A percentile compares a stretch with the other conserved stretches of the same genome.
Evolutionary conservation across 179 eudicot genomes (phyloP).

Genomic region (Gypsophila paniculata): DNA sequence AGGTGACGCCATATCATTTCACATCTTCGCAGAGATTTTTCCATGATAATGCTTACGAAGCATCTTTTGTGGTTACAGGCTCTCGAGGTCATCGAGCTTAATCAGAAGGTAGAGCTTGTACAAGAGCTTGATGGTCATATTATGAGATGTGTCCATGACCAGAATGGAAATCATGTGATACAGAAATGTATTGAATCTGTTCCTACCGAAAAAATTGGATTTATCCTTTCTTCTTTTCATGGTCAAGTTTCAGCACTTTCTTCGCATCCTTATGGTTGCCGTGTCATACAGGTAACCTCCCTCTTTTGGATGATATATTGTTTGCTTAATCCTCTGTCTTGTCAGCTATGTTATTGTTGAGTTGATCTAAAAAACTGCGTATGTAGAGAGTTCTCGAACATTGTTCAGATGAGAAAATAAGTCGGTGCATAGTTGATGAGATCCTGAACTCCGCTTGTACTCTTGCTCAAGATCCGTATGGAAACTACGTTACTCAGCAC

Average conservation of each 20-base stretch:
- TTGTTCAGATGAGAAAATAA: slow-evolving; percentile 55
- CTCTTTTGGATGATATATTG: not conserved
- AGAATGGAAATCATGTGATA: slow-evolving; percentile 91
- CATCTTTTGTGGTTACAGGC: slow-evolving; percentile 45
- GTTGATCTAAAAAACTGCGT: not conserved
- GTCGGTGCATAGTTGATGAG: slow-evolving; percentile 62
- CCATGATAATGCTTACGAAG: too few relatives aligned
- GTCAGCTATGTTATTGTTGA: not conserved
- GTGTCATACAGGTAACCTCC: slow-evolving; percentile 75
- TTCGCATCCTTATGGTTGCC: slow-evolving; percentile 91
- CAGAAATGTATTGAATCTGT: slow-evolving; percentile 84
- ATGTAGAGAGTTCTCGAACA: slow-evolving; percentile 79
- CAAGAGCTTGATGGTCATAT: slow-evolving; percentile 84
- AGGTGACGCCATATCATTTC: too few relatives aligned
- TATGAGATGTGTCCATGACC: slow-evolving; percentile 78
- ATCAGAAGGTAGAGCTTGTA: slow-evolving; percentile 67
- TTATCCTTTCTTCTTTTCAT: slow-evolving; percentile 61
- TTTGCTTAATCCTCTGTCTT: slow-evolving; percentile 5
- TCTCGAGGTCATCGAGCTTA: slow-evolving; percentile 81
- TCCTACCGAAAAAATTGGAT: slow-evolving; percentile 57
- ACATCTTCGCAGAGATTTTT: not conserved
- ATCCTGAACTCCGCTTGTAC: slow-evolving; percentile 58
- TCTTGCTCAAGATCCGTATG: slow-evolving; percentile 86
- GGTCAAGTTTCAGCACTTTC: slow-evolving; percentile 73
- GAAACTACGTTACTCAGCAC: slow-evolving; percentile 84